Evolutionary conservation across 2,329 filamentous ascomycete species (phyloP), one percentile per base, ranked within the genome.

Genomic region (Cryphonectria japonica): DNA sequence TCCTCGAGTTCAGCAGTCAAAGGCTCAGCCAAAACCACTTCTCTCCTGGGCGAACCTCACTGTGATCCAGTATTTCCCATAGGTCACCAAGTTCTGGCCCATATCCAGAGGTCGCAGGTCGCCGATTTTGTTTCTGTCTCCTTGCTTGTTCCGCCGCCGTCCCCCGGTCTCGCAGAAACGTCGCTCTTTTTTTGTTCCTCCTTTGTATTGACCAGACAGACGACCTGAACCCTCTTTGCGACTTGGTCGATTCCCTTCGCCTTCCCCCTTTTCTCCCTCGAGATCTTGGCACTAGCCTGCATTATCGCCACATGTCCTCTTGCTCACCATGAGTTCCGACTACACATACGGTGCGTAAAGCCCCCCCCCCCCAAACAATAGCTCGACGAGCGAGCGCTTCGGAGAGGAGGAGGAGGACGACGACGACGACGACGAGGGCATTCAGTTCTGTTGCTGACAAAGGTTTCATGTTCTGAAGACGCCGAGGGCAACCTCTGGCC

Each of bases 401-500:
- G 9, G 22, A 9, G 39, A 9, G 13, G 26, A 29, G 13, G 16
- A 50, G 26, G 26, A 26, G 26, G 26, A 26, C 1, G 26, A 26
- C 26, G 26, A 26, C 1, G 26, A 26, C 26, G 26, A 26, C 26
- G 26, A 26, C 26, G 26, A 26, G 46, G 46, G 16, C 46, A 50
- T 7, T n/a, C 8, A n/a, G 46, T n/a, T 50, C 46, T 26, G 6
- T 39, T 1, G 57, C 67, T 68, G 62, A 68, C 43, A 14, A 6
- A 39, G 11, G 8, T 39, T 19, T 3, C 41, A 50, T 6, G 19
- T 50, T 7, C 3, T 50, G 7, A 29, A 68, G 96, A 99, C 88
- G 93, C 97, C 80, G 90, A 96, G 89, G 95, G 94, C 77, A 93
- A 98, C 88, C 98, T 98, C 86, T 99, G 98, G 87, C 96, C 97